Evolutionary conservation across 2,329 filamentous ascomycete genomes (phyloP).

Genomic region (Sclerotinia glacialis): DNA sequence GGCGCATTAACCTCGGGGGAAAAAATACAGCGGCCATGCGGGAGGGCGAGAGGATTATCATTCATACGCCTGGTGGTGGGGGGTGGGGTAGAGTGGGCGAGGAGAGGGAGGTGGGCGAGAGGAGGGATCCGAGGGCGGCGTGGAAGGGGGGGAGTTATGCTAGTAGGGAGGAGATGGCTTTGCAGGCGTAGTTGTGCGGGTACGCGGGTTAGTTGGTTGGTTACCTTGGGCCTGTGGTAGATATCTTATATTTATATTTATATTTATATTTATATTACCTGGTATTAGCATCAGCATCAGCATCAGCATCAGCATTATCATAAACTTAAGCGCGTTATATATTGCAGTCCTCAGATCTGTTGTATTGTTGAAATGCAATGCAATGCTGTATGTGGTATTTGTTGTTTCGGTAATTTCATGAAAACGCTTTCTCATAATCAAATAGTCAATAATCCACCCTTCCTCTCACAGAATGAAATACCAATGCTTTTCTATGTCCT

Average conservation of each 20-base stretch:
- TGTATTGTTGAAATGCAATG: background rate
- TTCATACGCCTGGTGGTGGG: slow-evolving; percentile 75
- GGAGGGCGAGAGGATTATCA: slow-evolving; percentile 72
- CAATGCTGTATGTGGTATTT: background rate
- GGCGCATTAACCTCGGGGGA: slow-evolving; percentile 68
- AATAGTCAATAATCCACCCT: slow-evolving; percentile 3
- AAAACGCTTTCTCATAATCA: slow-evolving; percentile 4
- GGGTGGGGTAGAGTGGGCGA: slow-evolving; percentile 67
- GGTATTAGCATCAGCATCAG: background rate
- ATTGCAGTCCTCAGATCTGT: background rate
- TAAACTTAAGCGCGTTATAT: background rate
- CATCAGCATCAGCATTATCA: background rate
- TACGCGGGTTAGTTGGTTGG: too few species aligned
- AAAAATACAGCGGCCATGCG: slow-evolving; percentile 80
- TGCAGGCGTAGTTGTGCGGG: slow-evolving; percentile 48
- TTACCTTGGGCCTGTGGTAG: too few species aligned
- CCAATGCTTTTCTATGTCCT: slow-evolving; percentile 27
- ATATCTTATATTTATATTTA: too few species aligned
- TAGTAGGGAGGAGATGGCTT: slow-evolving; percentile 55
- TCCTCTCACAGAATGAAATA: slow-evolving; percentile 7
- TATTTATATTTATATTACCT: too few species aligned
- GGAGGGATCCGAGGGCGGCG: slow-evolving; percentile 55
- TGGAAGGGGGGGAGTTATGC: slow-evolving; percentile 61
- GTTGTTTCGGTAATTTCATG: background rate
- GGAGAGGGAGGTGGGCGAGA: slow-evolving; percentile 50